phyloP scores from a whole-genome alignment of 2,329 filamentous ascomycete species.

The Diaporthe longicolla region DNA sequence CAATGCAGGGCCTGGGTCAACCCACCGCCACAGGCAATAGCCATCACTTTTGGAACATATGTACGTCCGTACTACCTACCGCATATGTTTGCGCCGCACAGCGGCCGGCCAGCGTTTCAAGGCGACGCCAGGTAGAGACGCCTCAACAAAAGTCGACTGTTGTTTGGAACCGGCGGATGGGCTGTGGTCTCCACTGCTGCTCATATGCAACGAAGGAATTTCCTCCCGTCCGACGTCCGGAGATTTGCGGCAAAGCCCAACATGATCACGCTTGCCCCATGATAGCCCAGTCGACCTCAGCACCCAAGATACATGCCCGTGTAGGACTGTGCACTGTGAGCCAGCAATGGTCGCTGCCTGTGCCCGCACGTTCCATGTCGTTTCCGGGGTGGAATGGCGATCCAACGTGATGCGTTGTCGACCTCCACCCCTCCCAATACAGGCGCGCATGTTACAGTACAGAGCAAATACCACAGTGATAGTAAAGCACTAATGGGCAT shows the following conservation, averaged over 20 bases:
- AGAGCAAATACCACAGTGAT: constrained; percentile 23
- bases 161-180: not conserved
- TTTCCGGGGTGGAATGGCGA: constrained; percentile 33
- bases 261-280: constrained; percentile 10
- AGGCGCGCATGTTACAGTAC: constrained; percentile 3
- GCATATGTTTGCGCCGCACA: not conserved
- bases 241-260: not conserved
- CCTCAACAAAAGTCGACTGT: constrained; percentile 20
- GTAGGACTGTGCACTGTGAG: constrained; percentile 9
- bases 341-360: constrained; percentile 25
- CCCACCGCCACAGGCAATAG: not conserved
- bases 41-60: not conserved
- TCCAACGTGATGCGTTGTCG: constrained; percentile 37
- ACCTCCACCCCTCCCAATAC: constrained; percentile 26
- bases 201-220: constrained; percentile 20
- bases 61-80: not conserved
- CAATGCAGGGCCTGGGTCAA: not conserved
- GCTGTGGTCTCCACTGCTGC: constrained; percentile 20
- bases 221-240: constrained; percentile 11
- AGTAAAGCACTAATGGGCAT: constrained; percentile 5
- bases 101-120: not conserved
- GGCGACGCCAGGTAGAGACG: constrained; percentile 15
- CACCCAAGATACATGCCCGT: constrained; percentile 4
- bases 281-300: not conserved
- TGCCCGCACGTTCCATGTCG: constrained; percentile 29